These are phyloP conservation scores for Chloranthus sessilifolius DNA, from an alignment of 164 flowering plant species.

Conservation along the genomic window DNA sequence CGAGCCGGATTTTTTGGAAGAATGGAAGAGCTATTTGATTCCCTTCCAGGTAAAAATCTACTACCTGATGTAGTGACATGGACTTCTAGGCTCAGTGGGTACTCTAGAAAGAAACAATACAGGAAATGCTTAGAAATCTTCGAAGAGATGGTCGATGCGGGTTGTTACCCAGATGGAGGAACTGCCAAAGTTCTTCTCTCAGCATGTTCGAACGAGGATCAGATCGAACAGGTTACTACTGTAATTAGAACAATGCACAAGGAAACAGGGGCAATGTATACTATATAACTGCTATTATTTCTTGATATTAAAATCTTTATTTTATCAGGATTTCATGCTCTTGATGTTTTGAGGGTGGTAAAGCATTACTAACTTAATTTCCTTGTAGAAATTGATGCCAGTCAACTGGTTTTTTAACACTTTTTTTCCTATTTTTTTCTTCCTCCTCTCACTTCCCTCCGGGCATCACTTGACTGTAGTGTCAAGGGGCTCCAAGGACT, in stretches of 20 bases:
- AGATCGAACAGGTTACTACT: constrained; percentile 66
- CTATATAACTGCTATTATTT: constrained; percentile 6
- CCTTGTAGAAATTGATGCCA: no score
- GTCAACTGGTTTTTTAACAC: no score
- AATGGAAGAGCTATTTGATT: constrained; percentile 62
- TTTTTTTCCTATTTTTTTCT: no score
- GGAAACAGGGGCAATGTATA: constrained; percentile 22
- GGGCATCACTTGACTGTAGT: no score
- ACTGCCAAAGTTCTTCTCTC: constrained; percentile 76
- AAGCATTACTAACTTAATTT: no score
- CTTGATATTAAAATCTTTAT: no score
- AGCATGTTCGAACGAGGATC: constrained; percentile 75
- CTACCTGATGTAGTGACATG: constrained; percentile 79
- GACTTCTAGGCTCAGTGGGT: constrained; percentile 81
- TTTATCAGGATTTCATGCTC: no score
- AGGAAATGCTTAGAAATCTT: constrained; percentile 68
- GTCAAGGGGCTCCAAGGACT: no score
- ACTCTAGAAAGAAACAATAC: constrained; percentile 77
- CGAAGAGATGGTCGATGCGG: constrained; percentile 86
- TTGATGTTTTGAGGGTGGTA: no score
- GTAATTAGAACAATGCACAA: constrained; percentile 78
- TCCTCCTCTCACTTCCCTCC: no score
- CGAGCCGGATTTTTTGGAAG: constrained; percentile 64
- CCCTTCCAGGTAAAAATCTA: constrained; percentile 45
- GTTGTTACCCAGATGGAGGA: constrained; percentile 87